These are phyloP conservation scores for Meyerozyma athensensis DNA, from an alignment of 1,139 yeast species.

Conservation along the genomic window DNA sequence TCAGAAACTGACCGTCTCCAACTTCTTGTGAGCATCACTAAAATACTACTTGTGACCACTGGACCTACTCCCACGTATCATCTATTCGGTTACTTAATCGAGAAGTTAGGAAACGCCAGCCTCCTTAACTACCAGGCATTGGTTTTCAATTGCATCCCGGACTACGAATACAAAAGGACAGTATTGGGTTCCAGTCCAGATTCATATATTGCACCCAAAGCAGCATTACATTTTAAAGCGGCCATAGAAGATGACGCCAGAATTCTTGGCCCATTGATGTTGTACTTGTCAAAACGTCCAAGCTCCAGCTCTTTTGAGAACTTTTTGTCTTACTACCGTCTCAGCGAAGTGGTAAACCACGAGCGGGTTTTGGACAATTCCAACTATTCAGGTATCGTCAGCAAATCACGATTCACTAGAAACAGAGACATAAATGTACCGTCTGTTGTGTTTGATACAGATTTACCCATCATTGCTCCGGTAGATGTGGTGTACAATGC, in stretches of 20 bases:
- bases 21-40: constrained; percentile 18
- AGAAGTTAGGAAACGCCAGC: constrained; percentile 19
- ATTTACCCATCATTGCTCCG: constrained; percentile 15
- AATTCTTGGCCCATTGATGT: constrained; percentile 22
- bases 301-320: constrained; percentile 19
- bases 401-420: constrained; percentile 26
- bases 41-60: constrained; percentile 15
- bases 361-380: constrained; percentile 20
- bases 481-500: constrained; percentile 21
- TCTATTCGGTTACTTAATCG: constrained; percentile 23
- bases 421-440: constrained; percentile 10
- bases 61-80: constrained; percentile 21
- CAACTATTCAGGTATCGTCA: constrained; percentile 18
- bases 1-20: constrained; percentile 10
- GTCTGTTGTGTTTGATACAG: constrained; percentile 12
- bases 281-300: constrained; percentile 21
- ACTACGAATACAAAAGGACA: constrained; percentile 18
- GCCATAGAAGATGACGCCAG: constrained; percentile 25
- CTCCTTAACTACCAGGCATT: constrained; percentile 25
- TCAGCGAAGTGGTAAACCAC: constrained; percentile 25
- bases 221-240: constrained; percentile 19
- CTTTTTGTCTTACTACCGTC: constrained; percentile 24
- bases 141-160: constrained; percentile 23
- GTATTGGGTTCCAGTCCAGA: constrained; percentile 16
- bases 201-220: constrained; percentile 7